Evolutionary conservation across 495 filamentous ascomycete species (phyloP).

Genomic region (Penicillium diatomitis): DNA sequence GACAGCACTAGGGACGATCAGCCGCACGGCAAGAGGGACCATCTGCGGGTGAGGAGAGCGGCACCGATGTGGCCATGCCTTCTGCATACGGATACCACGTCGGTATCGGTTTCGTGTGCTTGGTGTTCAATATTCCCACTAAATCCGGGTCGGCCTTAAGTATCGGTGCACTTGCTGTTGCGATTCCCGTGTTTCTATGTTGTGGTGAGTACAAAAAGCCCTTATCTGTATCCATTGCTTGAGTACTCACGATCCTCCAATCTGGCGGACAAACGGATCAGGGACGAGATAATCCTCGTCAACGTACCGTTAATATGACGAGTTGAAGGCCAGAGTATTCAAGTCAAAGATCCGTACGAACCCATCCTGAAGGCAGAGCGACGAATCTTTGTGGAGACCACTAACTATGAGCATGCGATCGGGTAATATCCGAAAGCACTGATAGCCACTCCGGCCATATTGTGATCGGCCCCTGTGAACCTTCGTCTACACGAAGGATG

Average conservation of each 20-base stretch:
- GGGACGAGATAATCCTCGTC: conserved; percentile 53
- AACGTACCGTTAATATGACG: conserved; percentile 3
- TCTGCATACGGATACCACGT: no score
- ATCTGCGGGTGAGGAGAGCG: no score
- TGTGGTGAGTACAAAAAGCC: no score
- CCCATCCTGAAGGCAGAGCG: conserved; percentile 40
- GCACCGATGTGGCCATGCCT: no score
- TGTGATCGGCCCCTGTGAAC: conserved; percentile 31
- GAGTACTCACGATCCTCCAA: conserved; percentile 2
- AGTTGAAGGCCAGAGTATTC: conserved; percentile 45
- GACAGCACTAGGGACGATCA: no score
- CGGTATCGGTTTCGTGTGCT: no score
- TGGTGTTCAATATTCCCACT: no score
- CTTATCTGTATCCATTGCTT: no score
- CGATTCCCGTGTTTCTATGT: no score
- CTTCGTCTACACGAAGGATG: conserved; percentile 62
- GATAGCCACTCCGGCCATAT: conserved; percentile 49
- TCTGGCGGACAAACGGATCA: background rate
- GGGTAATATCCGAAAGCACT: conserved; percentile 55
- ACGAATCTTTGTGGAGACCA: conserved; percentile 27
- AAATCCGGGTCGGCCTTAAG: no score
- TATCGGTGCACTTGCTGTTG: no score
- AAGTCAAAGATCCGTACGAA: conserved; percentile 54
- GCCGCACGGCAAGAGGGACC: no score
- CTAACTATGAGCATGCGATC: conserved; percentile 63